Percentiles rank a stretch among this genome's conserved stretches.
phyloP scores from a whole-genome alignment of 148 eudicot genomes.

The Amaranthus palmeri region DNA sequence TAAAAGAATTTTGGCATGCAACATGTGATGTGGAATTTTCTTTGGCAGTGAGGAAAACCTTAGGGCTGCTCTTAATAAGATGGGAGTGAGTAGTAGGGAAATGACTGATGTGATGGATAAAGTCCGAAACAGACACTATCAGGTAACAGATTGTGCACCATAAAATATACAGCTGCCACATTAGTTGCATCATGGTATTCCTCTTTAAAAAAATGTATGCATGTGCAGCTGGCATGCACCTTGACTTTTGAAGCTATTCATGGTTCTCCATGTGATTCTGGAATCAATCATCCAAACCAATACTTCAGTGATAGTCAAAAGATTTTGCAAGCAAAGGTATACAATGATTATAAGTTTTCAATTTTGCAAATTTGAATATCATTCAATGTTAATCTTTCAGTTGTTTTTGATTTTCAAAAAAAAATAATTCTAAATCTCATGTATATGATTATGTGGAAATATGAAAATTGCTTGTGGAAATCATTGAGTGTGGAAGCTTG shows the following conservation, averaged over 20 bases:
- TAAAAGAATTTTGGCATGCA: background rate
- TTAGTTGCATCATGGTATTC: background rate
- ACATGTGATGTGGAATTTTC: background rate
- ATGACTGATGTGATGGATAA: conserved; percentile 78
- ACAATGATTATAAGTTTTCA: background rate
- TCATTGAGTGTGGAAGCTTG: no score
- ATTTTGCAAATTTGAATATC: background rate
- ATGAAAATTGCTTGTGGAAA: no score
- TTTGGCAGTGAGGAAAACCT: conserved; percentile 81
- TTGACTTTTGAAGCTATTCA: conserved; percentile 90
- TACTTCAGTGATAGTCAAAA: conserved; percentile 80
- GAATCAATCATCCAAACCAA: conserved; percentile 90
- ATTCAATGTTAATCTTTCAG: no score
- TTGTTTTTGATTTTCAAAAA: no score
- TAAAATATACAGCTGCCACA: background rate
- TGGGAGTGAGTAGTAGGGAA: conserved; percentile 65
- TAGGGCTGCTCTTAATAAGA: conserved; percentile 73
- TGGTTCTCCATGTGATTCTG: conserved; percentile 68
- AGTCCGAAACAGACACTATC: conserved; percentile 68
- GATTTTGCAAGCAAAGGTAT: conserved; percentile 50
- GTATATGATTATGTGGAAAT: no score
- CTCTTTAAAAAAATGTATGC: conserved; percentile 9
- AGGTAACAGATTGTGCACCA: conserved; percentile 36
- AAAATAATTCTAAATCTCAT: no score
- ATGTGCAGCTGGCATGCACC: conserved; percentile 84